Evolutionary conservation across 148 eudicot species (phyloP).

Genomic region (Salicornia ramosissima): DNA sequence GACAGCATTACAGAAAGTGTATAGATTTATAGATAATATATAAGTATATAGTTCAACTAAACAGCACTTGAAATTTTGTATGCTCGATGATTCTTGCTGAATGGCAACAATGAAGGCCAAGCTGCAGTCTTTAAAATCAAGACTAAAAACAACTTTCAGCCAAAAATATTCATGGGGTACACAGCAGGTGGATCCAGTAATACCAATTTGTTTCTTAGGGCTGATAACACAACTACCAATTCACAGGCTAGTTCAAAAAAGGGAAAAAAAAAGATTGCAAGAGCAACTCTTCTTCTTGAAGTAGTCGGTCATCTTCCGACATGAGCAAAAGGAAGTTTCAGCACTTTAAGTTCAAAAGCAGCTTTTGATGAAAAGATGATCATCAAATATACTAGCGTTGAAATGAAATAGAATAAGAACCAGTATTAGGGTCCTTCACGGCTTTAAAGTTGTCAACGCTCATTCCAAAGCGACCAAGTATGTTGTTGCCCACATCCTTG

Average conservation of each 20-base stretch:
- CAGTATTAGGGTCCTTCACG: constrained; percentile 89
- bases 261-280: not conserved
- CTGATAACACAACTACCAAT: constrained; percentile 1
- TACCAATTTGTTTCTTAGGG: constrained; percentile 3
- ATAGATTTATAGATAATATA: not conserved
- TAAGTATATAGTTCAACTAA: not conserved
- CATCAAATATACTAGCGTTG: constrained; percentile 36
- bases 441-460: constrained; percentile 93
- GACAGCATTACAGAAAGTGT: no score
- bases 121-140: not conserved
- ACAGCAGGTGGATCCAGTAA: not conserved
- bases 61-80: not conserved
- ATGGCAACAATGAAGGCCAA: not conserved
- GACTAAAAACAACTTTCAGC: constrained; percentile 4
- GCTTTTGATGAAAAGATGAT: not conserved
- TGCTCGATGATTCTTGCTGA: not conserved
- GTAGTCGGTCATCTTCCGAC: not conserved
- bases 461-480: constrained; percentile 95
- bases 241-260: not conserved
- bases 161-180: not conserved
- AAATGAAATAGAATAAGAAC: constrained; percentile 79
- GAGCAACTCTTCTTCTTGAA: constrained; percentile 1
- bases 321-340: constrained; percentile 16
- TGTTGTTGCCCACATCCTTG: constrained; percentile 79
- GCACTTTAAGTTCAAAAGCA: not conserved